Percentiles rank a stretch among this genome's conserved stretches.
These are phyloP conservation scores for Hydnum rufescens DNA, from an alignment of 768 basidiomycete genomes.

Conservation along the genomic window DNA sequence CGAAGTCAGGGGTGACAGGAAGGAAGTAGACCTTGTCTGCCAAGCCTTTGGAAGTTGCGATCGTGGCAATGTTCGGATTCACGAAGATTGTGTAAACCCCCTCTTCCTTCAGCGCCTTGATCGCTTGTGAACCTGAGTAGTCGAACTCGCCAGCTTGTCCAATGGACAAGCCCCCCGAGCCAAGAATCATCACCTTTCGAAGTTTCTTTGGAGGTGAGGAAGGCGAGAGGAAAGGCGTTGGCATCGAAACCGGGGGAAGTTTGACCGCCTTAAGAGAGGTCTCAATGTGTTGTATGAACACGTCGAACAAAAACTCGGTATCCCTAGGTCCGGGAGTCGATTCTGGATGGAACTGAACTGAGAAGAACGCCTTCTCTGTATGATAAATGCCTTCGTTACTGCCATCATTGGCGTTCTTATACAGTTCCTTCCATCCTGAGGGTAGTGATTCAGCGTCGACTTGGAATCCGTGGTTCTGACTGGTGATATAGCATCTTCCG, in stretches of 20 bases:
- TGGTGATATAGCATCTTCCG: conserved; percentile 96
- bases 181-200: conserved; percentile 87
- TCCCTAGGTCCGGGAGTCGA: conserved; percentile 92
- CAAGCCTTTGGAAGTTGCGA: conserved; percentile 89
- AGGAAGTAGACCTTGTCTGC: conserved; percentile 99
- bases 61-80: conserved; percentile 98
- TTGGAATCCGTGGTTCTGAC: conserved; percentile 96
- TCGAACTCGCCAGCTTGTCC: conserved; percentile 99
- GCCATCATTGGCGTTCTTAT: conserved; percentile 89
- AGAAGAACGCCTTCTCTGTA: conserved; percentile 86
- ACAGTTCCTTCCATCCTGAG: conserved; percentile 78
- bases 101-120: conserved; percentile 97
- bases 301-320: conserved; percentile 97
- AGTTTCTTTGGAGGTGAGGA: conserved; percentile 31
- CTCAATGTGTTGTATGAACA: conserved; percentile 75
- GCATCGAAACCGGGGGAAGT: conserved; percentile 39
- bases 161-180: conserved; percentile 93
- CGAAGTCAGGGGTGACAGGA: conserved; percentile 94
- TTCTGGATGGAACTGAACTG: conserved; percentile 98
- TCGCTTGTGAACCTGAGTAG: conserved; percentile 97
- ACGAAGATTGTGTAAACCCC: conserved; percentile 98
- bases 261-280: conserved; percentile 45
- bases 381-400: conserved; percentile 97
- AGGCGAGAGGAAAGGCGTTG: conserved; percentile 26
- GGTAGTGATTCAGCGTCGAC: conserved; percentile 69